Evolutionary conservation across 371 early-diverging fungal species (phyloP), one percentile per base, ranked within the genome.

Genomic region (Conidiobolus incongruus): DNA sequence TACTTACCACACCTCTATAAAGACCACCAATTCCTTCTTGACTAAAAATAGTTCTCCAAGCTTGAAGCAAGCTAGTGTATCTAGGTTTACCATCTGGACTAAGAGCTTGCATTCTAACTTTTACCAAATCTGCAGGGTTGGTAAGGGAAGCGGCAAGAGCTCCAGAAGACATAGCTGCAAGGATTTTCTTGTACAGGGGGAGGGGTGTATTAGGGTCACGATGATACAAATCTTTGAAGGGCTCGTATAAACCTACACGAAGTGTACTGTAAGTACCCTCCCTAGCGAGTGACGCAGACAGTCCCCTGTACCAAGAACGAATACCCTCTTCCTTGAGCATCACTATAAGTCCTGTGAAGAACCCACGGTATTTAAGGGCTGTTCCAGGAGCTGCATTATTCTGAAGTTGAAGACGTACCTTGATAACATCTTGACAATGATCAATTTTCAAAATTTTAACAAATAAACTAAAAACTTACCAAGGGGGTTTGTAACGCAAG

Each of bases 171-270:
- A 52, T 36, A 30, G 62, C 65, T 2, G 61, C 60, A 7, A 52
- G 20, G 20, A 65, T 30, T 35, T 62, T 61, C 30, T 45, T 52
- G 13, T 37, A 44, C 44, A 49, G 51, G 4, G 44, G 56, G 46
- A 0, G 52, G 28, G 16, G 58, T 53, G 17, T 49, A 45, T 17
- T 48, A 48, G 26, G 38, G 1, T 48, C 49, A 20, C 57, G 48
- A 24, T 44, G 21, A n/a, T n/a, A n/a, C 15, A 38, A 16, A 20
- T 52, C 47, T 35, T 61, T 64, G 49, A 64, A 59, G 5, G 54
- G 42, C 17, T 68, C 67, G 46, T 68, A 73, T 19, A 63, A 56
- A 3, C 70, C 74, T 31, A 73, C 47, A 12, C 70, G 59, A n/a
- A 66, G 56, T 2, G 61, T 61, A 2, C 63, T 62, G 51, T 68